These are phyloP conservation scores for Candida frijolesensis DNA, from an alignment of 1,139 yeast species.

Conservation along the genomic window DNA sequence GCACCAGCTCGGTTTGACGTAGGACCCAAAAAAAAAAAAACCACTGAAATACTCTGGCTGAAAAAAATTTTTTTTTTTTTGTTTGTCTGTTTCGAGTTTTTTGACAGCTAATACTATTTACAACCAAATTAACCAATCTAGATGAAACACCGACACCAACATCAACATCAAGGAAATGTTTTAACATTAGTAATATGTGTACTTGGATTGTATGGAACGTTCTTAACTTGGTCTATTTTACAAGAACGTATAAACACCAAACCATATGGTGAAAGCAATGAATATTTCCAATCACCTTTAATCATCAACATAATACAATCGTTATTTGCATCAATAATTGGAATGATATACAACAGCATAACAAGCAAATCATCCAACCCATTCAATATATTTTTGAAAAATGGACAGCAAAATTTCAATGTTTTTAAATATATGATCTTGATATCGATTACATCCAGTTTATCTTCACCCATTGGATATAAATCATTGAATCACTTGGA, in stretches of 20 bases:
- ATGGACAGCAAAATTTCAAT: conserved; percentile 21
- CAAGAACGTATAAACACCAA: conserved; percentile 87
- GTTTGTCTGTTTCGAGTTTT: background rate
- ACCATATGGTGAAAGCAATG: conserved; percentile 56
- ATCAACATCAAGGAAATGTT: conserved; percentile 11
- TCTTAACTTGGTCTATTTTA: conserved; percentile 86
- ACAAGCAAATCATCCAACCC: conserved; percentile 33
- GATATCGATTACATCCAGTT: conserved; percentile 76
- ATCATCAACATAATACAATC: conserved; percentile 77
- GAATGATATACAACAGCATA: conserved; percentile 56
- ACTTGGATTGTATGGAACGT: conserved; percentile 78
- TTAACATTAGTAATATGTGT: conserved; percentile 56
- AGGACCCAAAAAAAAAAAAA: background rate
- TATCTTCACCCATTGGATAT: conserved; percentile 81
- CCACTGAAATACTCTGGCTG: background rate
- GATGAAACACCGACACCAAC: background rate
- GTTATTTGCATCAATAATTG: conserved; percentile 68
- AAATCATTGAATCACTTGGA: conserved; percentile 80
- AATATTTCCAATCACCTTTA: conserved; percentile 70
- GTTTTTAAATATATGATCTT: conserved; percentile 49
- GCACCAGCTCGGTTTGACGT: background rate
- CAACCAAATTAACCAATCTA: background rate
- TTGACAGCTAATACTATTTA: background rate
- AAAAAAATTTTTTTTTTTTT: background rate
- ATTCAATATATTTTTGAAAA: conserved; percentile 29